A percentile compares a stretch with the other conserved stretches of the same genome.
Evolutionary conservation across 257 asterid species (phyloP).

Genomic region (Plantago major): DNA sequence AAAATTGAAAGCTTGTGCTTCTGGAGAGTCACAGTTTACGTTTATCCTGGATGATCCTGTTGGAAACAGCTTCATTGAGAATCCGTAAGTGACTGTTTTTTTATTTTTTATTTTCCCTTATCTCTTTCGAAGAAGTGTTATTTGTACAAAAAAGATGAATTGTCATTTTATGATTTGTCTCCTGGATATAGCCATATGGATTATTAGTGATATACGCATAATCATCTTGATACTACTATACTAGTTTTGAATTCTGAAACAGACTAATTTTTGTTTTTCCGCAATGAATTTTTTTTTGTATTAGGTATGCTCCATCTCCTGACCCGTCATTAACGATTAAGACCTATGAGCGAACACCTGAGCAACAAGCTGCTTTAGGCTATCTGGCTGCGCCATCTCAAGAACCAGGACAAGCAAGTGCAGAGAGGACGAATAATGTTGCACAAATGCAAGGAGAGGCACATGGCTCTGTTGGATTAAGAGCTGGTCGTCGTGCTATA

Average conservation of each 20-base stretch:
- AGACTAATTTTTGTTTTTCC: neutral
- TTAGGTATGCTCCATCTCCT: conserved; percentile 82
- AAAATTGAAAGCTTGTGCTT: conserved; percentile 78
- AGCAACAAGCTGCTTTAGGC: conserved; percentile 76
- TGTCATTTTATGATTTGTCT: neutral
- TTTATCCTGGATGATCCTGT: conserved; percentile 90
- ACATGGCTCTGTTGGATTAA: conserved; percentile 92
- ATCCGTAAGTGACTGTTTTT: conserved; percentile 70
- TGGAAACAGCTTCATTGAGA: conserved; percentile 98
- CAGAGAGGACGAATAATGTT: conserved; percentile 25
- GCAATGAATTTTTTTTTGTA: conserved; percentile 4
- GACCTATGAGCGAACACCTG: conserved; percentile 84
- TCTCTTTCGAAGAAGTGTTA: too few relatives aligned
- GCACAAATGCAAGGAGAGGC: conserved; percentile 47
- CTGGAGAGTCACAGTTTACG: conserved; percentile 63
- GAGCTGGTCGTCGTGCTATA: conserved; percentile 79
- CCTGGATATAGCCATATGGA: neutral
- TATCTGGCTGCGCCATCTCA: conserved; percentile 56
- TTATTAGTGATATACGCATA: neutral
- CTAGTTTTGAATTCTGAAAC: neutral
- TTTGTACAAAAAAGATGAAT: neutral
- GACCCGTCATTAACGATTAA: conserved; percentile 76
- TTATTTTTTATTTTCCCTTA: neutral
- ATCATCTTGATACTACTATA: neutral
- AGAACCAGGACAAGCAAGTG: conserved; percentile 35